phyloP scores from a whole-genome alignment of 1,139 yeast genomes.

The Taphrina wiesneri region DNA sequence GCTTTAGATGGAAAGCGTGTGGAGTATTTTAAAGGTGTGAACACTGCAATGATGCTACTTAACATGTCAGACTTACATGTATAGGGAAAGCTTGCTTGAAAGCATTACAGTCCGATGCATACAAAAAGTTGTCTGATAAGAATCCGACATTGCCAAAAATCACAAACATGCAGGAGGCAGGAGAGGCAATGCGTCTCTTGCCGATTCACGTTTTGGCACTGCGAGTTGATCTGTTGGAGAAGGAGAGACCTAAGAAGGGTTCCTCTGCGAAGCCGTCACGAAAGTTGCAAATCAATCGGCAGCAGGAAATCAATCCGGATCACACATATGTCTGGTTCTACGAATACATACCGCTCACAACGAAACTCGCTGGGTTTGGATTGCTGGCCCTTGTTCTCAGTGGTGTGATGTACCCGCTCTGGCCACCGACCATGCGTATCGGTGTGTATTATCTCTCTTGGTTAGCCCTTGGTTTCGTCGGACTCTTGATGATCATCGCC shows the following conservation, averaged over 20 bases:
- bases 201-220: constrained; percentile 74
- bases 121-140: constrained; percentile 57
- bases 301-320: constrained; percentile 74
- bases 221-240: constrained; percentile 60
- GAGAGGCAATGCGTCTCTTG: constrained; percentile 62
- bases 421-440: constrained; percentile 88
- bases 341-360: constrained; percentile 67
- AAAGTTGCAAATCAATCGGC: constrained; percentile 59
- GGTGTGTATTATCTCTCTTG: constrained; percentile 91
- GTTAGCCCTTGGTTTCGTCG: constrained; percentile 72
- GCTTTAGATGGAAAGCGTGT: constrained; percentile 65
- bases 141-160: constrained; percentile 62
- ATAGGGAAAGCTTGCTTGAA: constrained; percentile 69
- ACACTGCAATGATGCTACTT: neutral
- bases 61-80: neutral
- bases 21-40: constrained; percentile 71
- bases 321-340: constrained; percentile 85
- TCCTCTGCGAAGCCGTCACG: constrained; percentile 52
- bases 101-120: constrained; percentile 73
- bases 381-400: constrained; percentile 68
- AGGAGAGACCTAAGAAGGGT: constrained; percentile 64
- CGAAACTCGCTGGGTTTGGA: constrained; percentile 61
- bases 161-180: constrained; percentile 57
- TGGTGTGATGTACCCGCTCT: constrained; percentile 85
- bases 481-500: constrained; percentile 73